These are phyloP conservation scores for Asterella californica DNA, from an alignment of 225 moss, liverwort and hornwort genomes.

Conservation along the genomic window DNA sequence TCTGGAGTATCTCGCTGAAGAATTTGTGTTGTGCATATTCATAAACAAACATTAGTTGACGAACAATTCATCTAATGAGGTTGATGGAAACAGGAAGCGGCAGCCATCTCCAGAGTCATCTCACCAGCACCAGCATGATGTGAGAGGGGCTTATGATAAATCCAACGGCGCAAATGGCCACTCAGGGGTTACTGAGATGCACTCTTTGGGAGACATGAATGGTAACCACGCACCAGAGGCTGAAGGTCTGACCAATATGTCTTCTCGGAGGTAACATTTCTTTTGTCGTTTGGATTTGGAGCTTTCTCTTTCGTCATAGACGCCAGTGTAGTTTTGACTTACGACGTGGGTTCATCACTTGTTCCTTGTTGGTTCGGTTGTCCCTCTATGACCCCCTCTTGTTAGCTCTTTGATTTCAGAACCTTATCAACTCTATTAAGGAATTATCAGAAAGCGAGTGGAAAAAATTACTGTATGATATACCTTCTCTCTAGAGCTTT, in stretches of 20 bases:
- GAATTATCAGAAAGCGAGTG: too few species aligned
- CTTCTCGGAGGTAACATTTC: constrained; percentile 39
- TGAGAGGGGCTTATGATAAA: constrained; percentile 47
- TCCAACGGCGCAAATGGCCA: constrained; percentile 49
- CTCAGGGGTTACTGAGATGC: constrained; percentile 23
- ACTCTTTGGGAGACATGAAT: constrained; percentile 39
- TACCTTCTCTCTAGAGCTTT: too few species aligned
- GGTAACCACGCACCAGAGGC: constrained; percentile 37
- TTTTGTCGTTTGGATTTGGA: background rate
- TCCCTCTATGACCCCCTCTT: too few species aligned
- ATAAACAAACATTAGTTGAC: too few species aligned
- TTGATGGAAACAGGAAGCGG: constrained; percentile 32
- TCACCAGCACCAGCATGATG: constrained; percentile 48
- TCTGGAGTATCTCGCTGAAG: too few species aligned
- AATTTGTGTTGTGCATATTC: background rate
- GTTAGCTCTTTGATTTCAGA: too few species aligned
- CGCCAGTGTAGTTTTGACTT: background rate
- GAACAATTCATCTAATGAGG: background rate
- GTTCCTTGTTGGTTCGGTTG: too few species aligned
- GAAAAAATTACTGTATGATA: too few species aligned
- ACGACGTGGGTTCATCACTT: too few species aligned
- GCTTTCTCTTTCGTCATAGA: background rate
- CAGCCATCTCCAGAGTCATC: constrained; percentile 50
- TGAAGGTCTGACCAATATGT: constrained; percentile 38
- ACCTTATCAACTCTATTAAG: too few species aligned